Conservation (phyloP, 208 protist genomes). For the Acanthamoeba sp. region DNA sequence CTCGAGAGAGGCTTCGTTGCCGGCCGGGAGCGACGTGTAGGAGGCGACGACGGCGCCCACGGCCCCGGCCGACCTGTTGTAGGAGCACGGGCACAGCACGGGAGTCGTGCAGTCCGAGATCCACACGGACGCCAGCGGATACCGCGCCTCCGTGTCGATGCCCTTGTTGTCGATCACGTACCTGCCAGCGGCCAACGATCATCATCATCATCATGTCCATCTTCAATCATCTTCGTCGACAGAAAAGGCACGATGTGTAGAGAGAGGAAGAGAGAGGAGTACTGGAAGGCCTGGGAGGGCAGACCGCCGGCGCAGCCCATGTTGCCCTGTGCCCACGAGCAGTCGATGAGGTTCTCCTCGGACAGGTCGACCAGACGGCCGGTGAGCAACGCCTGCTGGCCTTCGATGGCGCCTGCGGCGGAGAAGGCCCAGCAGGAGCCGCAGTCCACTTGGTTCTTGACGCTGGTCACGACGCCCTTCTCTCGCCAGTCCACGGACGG, state of each 20-base stretch:
- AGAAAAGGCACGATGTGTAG: no score
- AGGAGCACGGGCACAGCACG: not conserved
- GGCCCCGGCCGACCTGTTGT: not conserved
- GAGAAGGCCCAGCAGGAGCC: slow-evolving; percentile 94
- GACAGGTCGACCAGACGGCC: not conserved
- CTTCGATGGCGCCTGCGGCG: slow-evolving; percentile 93
- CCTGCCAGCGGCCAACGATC: slow-evolving; percentile 91
- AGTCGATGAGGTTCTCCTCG: slow-evolving; percentile 41
- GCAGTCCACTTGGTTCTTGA: slow-evolving; percentile 92
- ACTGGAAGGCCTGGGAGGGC: not conserved
- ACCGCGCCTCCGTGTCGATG: slow-evolving; percentile 91
- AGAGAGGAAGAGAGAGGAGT: not conserved
- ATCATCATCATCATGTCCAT: not conserved
- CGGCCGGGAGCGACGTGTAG: not conserved
- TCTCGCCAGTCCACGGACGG: slow-evolving; percentile 90
- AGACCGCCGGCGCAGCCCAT: slow-evolving; percentile 94
- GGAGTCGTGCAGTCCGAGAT: not conserved
- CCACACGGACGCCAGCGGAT: slow-evolving; percentile 82
- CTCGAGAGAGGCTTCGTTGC: not conserved
- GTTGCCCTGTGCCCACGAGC: slow-evolving; percentile 79
- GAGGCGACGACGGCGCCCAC: not conserved
- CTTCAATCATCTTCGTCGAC: not conserved
- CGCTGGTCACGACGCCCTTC: slow-evolving; percentile 91
- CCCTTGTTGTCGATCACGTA: slow-evolving; percentile 91
- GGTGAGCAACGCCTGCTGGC: slow-evolving; percentile 52